Evolutionary conservation across 129 eudicot genomes (phyloP).

Genomic region (Smallanthus sonchifolius): DNA sequence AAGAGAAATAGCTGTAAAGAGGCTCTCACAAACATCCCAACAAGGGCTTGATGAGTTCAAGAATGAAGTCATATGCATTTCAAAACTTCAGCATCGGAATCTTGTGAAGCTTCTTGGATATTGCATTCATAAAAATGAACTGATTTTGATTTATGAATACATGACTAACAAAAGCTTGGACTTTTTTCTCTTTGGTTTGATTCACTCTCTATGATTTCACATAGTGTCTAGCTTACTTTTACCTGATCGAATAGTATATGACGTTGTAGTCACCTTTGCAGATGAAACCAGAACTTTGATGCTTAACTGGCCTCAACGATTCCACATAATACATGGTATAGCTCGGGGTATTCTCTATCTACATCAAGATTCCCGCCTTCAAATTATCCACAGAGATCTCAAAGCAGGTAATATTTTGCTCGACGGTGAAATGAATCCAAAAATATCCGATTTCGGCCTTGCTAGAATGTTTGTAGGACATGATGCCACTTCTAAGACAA

Average conservation of each 20-base stretch:
- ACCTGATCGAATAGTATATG: neutral
- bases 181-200: neutral
- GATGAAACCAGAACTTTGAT: constrained; percentile 18
- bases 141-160: constrained; percentile 7
- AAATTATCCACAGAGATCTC: too few relatives aligned
- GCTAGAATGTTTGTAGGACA: constrained; percentile 25
- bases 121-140: constrained; percentile 14
- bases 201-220: neutral
- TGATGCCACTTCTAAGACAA: constrained; percentile 17
- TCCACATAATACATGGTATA: constrained; percentile 28
- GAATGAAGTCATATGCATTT: constrained; percentile 9
- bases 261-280: neutral
- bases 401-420: too few relatives aligned
- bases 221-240: neutral
- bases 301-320: constrained; percentile 31
- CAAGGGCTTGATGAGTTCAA: constrained; percentile 9
- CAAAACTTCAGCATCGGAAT: constrained; percentile 37
- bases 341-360: constrained; percentile 8
- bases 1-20: neutral
- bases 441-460: constrained; percentile 48
- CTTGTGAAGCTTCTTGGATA: constrained; percentile 35
- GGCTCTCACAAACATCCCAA: constrained; percentile 5
- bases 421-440: constrained; percentile 32
- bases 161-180: constrained; percentile 14
- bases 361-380: too few relatives aligned